phyloP scores from a whole-genome alignment of 2,329 filamentous ascomycete species.

The Hypoxylon sp. region DNA sequence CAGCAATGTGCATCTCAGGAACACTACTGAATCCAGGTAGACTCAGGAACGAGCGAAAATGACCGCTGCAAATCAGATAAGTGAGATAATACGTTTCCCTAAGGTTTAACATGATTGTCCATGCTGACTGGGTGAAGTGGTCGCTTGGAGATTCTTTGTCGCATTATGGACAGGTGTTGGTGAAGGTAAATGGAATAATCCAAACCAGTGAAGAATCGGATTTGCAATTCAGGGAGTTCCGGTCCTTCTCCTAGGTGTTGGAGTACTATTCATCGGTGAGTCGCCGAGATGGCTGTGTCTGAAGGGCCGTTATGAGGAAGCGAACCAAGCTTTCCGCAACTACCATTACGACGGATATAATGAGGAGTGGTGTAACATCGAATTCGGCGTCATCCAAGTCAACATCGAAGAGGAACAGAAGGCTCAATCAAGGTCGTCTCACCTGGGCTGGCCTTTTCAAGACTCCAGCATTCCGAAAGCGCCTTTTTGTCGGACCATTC shows the following conservation, averaged over 20 bases:
- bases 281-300: conserved; percentile 56
- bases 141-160: conserved; percentile 58
- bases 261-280: conserved; percentile 55
- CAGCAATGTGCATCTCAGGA: neutral
- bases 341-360: conserved; percentile 56
- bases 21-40: conserved; percentile 24
- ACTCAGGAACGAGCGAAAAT: conserved; percentile 57
- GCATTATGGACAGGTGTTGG: conserved; percentile 58
- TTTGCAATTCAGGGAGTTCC: conserved; percentile 56
- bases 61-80: conserved; percentile 59
- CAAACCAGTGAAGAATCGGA: conserved; percentile 57
- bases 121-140: conserved; percentile 50
- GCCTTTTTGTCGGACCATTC: conserved; percentile 57
- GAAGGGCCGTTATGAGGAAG: conserved; percentile 55
- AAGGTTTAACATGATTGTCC: neutral
- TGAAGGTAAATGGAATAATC: conserved; percentile 55
- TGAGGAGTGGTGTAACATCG: conserved; percentile 54
- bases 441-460: conserved; percentile 54
- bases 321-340: conserved; percentile 52
- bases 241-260: conserved; percentile 52
- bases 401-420: conserved; percentile 55
- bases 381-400: conserved; percentile 54
- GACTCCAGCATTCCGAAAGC: conserved; percentile 54
- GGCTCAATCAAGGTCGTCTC: conserved; percentile 47
- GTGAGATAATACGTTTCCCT: conserved; percentile 39